Conservation (phyloP, 139 green algal genomes). For the Asterochloris erici region DNA sequence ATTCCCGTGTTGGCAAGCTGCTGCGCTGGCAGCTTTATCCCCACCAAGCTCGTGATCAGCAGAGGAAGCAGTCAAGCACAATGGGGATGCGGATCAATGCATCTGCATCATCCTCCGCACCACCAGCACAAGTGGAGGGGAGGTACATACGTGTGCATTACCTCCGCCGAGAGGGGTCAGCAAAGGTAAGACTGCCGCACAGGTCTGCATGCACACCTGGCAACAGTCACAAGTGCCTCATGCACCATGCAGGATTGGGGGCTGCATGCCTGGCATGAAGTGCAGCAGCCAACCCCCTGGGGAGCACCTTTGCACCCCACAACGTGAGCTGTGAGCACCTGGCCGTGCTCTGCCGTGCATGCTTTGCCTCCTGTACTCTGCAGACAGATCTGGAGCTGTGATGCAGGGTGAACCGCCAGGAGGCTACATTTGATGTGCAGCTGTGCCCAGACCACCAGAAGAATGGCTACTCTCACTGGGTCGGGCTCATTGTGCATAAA, state of each 20-base stretch:
- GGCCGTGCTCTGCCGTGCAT: neutral
- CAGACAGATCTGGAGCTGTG: neutral
- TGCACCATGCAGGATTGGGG: neutral
- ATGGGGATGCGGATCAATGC: too few relatives aligned
- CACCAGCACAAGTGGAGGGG: too few relatives aligned
- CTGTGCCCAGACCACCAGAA: constrained; percentile 23
- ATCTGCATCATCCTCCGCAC: too few relatives aligned
- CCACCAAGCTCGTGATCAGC: too few relatives aligned
- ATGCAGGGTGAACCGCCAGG: neutral
- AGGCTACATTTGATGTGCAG: constrained; percentile 1
- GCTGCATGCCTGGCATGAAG: constrained; percentile 3
- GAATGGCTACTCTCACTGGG: constrained; percentile 21
- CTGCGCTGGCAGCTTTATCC: too few relatives aligned
- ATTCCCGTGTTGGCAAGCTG: too few relatives aligned
- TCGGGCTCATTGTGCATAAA: constrained; percentile 15
- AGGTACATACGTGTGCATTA: too few relatives aligned
- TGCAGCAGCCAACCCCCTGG: neutral
- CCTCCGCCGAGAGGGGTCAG: too few relatives aligned
- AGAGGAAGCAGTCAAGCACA: too few relatives aligned
- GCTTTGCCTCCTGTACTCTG: neutral
- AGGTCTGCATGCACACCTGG: too few relatives aligned
- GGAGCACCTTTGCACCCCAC: neutral
- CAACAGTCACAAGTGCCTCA: too few relatives aligned
- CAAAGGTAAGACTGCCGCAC: too few relatives aligned
- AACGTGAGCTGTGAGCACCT: neutral